Evolutionary conservation across 2,329 filamentous ascomycete genomes (phyloP).

Genomic region (Colletotrichum sp.): DNA sequence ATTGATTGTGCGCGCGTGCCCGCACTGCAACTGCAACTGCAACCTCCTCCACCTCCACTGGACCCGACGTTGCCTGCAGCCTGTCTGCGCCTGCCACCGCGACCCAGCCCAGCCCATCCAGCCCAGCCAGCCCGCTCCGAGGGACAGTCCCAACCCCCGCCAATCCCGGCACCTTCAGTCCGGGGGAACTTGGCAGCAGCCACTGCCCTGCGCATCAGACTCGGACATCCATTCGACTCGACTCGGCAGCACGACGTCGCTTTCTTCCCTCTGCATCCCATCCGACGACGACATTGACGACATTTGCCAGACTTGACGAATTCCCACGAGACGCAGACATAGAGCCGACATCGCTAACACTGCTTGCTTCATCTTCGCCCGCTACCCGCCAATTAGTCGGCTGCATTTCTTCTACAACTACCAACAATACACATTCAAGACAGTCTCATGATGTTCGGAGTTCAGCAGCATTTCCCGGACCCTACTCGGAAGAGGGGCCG

Average conservation of each 20-base stretch:
- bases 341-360: neutral
- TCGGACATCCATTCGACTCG: neutral
- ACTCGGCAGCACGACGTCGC: neutral
- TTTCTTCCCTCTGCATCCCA: neutral
- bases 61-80: neutral
- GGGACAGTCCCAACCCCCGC: constrained; percentile 13
- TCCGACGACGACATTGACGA: neutral
- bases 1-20: neutral
- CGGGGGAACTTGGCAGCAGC: constrained; percentile 13
- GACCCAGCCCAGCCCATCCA: neutral
- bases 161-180: constrained; percentile 22
- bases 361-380: neutral
- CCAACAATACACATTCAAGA: neutral
- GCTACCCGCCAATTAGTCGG: neutral
- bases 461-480: neutral
- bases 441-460: constrained; percentile 4
- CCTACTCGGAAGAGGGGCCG: constrained; percentile 11
- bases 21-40: neutral
- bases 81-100: neutral
- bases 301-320: neutral
- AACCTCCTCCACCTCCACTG: neutral
- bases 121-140: neutral
- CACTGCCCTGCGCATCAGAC: neutral
- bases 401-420: neutral
- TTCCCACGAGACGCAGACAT: neutral